Base-by-base conservation (phyloP, 345 rosid genomes). In the Populus euphratica region DNA sequence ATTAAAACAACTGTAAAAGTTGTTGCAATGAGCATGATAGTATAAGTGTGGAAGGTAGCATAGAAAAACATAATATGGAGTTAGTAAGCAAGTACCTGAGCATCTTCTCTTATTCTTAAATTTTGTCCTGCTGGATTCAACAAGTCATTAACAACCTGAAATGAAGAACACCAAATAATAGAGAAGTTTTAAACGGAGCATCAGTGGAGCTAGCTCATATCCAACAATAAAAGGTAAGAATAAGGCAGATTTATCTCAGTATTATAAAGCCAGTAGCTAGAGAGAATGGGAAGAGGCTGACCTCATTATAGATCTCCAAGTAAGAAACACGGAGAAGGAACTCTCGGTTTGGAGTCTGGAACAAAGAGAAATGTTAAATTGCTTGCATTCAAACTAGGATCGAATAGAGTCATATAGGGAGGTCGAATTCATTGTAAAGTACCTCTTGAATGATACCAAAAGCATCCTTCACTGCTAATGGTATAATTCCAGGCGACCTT, bases 391-490 rank as follows among this genome's bases (percentile, higher is more conserved):
- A 50, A 81, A 74, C 68, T 72, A 67, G 73, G 76, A 79, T 49
- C 5, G 59, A 23, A 49, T 2, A 43, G 21, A 76, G 72, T 69
- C 9, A 18, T 27, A 17, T 16, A 68, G 41, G 16, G 43, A 73
- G 66, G 23, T 49, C 67, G 61, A 23, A 79, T 81, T 85, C 69
- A 35, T 77, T 52, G 35, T 56, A 74, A 44, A 64, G 27, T 88
- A 96, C 99, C 98, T 96, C 99, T 86, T 96, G 98, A 83, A 96
- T 96, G 77, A 96, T 92, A 78, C 94, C 88, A 89, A 96, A 96
- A 81, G 91, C 97, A 85, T 96, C 99, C 84, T 96, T 96, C 81
- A 96, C 98, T 27, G 99, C 98, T 75, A 96, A 76, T 5, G 99
- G 97, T 82, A 93, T 96, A 62, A 92, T 93, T 77, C 99, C 99